Conservation (phyloP, 192 early-diverging fungal genomes). For the Chytriomyces confervae region DNA sequence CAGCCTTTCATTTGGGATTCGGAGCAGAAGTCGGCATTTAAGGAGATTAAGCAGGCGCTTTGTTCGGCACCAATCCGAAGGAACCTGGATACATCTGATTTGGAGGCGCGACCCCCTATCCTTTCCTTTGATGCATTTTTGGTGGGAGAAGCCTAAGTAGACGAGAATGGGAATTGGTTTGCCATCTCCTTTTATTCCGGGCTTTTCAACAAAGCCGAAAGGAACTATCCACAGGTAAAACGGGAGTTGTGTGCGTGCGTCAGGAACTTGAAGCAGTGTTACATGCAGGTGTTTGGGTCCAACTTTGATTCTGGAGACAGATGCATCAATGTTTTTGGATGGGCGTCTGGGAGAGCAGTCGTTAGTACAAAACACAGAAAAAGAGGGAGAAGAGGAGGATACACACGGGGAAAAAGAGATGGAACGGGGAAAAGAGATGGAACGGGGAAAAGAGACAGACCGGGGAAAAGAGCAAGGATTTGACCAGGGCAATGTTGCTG, state of each 20-base stretch:
- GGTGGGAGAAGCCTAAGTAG: conserved; percentile 7
- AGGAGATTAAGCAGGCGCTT: background rate
- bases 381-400: too few relatives aligned
- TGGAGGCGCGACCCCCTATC: background rate
- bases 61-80: background rate
- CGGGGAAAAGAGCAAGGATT: too few relatives aligned
- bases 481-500: too few relatives aligned
- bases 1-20: background rate
- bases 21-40: background rate
- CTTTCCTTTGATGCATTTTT: background rate
- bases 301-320: background rate
- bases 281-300: background rate
- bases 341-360: too few relatives aligned
- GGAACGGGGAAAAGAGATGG: too few relatives aligned
- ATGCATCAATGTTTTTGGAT: background rate
- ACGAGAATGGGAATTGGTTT: background rate
- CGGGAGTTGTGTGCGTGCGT: background rate
- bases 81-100: background rate
- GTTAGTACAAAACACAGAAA: too few relatives aligned
- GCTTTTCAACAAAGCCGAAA: background rate
- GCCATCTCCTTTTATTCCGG: background rate
- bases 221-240: conserved; percentile 4
- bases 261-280: background rate
- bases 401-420: too few relatives aligned
- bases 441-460: too few relatives aligned